Conservation (phyloP, 805 yeast species). For the Isabelozyma rhagii region DNA sequence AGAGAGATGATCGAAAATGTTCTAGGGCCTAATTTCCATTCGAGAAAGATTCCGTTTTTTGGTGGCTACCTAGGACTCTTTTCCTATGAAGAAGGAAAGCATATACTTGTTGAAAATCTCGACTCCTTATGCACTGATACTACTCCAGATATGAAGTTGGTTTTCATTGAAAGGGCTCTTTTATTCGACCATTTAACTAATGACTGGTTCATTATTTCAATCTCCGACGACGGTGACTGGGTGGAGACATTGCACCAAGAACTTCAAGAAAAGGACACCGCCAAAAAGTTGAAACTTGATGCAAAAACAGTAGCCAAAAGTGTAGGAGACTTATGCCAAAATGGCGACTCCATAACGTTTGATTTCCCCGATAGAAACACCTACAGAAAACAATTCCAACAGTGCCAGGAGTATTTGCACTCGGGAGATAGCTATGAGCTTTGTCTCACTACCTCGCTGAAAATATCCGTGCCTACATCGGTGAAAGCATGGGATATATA, state of each 20-base stretch:
- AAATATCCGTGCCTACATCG: slow-evolving; percentile 47
- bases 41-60: slow-evolving; percentile 60
- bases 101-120: slow-evolving; percentile 29
- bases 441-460: slow-evolving; percentile 79
- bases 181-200: slow-evolving; percentile 47
- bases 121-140: slow-evolving; percentile 28
- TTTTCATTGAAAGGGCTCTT: slow-evolving; percentile 65
- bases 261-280: slow-evolving; percentile 5
- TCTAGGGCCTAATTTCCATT: slow-evolving; percentile 9
- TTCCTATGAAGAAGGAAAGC: slow-evolving; percentile 84
- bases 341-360: slow-evolving; percentile 26
- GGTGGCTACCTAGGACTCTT: slow-evolving; percentile 91
- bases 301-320: slow-evolving; percentile 18
- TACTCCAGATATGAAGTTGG: slow-evolving; percentile 73
- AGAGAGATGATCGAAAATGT: slow-evolving; percentile 21
- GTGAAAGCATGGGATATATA: slow-evolving; percentile 76
- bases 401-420: slow-evolving; percentile 65
- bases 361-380: slow-evolving; percentile 50
- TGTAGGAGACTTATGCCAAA: slow-evolving; percentile 22
- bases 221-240: slow-evolving; percentile 42
- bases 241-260: slow-evolving; percentile 14
- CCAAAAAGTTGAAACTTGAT: slow-evolving; percentile 10
- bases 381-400: slow-evolving; percentile 54
- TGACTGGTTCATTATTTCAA: slow-evolving; percentile 51
- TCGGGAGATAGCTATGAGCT: slow-evolving; percentile 92